phyloP scores from a whole-genome alignment of 257 asterid species.

The Plantago elongata region DNA sequence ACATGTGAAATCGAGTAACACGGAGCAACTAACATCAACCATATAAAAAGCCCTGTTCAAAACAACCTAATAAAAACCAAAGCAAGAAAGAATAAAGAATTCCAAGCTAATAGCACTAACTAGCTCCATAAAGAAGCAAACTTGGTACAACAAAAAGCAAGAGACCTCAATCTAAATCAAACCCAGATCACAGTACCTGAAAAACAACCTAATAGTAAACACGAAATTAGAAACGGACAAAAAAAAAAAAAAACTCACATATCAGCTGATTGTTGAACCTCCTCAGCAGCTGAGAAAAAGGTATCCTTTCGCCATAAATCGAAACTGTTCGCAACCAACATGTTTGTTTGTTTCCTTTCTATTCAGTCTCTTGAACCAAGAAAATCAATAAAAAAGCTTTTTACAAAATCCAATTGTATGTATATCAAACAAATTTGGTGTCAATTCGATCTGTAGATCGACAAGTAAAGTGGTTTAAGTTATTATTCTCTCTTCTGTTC shows the following conservation, averaged over 20 bases:
- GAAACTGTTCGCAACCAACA: slow-evolving; percentile 80
- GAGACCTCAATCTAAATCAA: slow-evolving; percentile 16
- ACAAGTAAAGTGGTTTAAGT: background rate
- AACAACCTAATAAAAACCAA: background rate
- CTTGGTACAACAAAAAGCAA: slow-evolving; percentile 12
- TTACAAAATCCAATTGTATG: too few relatives aligned
- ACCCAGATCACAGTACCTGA: slow-evolving; percentile 23
- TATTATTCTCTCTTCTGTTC: slow-evolving; percentile 23
- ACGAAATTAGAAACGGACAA: background rate
- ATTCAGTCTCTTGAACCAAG: slow-evolving; percentile 21
- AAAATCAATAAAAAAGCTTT: slow-evolving; percentile 12
- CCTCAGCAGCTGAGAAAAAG: slow-evolving; percentile 91
- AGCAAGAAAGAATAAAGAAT: background rate
- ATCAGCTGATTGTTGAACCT: slow-evolving; percentile 89
- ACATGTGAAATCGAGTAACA: too few relatives aligned
- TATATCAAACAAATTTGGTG: too few relatives aligned
- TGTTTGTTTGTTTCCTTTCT: slow-evolving; percentile 32
- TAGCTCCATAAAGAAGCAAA: slow-evolving; percentile 5
- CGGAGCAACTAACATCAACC: too few relatives aligned
- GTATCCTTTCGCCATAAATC: slow-evolving; percentile 90
- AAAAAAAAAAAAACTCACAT: slow-evolving; percentile 36
- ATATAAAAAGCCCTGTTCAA: background rate
- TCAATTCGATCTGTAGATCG: background rate
- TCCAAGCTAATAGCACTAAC: background rate
- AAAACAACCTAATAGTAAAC: slow-evolving; percentile 1